Percentiles rank a stretch among this genome's conserved stretches.
Conservation (phyloP, 306 rosid species). For the Trifolium subterraneum region DNA sequence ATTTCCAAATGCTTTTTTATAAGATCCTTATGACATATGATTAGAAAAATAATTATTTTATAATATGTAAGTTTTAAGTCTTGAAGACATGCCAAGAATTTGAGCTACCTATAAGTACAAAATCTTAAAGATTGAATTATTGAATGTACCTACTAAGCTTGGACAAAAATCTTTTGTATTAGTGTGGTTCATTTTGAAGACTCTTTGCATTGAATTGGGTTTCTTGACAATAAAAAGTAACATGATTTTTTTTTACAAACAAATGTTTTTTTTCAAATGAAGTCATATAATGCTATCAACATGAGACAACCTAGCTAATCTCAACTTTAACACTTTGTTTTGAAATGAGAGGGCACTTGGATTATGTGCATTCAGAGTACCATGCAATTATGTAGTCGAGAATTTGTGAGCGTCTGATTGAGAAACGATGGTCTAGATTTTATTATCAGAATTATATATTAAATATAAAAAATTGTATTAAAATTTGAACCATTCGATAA, state of each 20-base stretch:
- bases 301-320: slow-evolving; percentile 37
- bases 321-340: slow-evolving; percentile 29
- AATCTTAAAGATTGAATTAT: slow-evolving; percentile 25
- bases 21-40: slow-evolving; percentile 25
- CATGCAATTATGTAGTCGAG: too few species aligned
- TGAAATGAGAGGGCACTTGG: too few species aligned
- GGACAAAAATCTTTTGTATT: slow-evolving; percentile 3
- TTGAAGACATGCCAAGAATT: slow-evolving; percentile 51
- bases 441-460: too few species aligned
- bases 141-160: slow-evolving; percentile 44
- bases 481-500: too few species aligned
- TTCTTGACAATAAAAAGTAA: slow-evolving; percentile 15
- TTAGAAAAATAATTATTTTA: slow-evolving; percentile 10
- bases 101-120: slow-evolving; percentile 39
- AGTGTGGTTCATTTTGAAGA: slow-evolving; percentile 22
- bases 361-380: too few species aligned
- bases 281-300: slow-evolving; percentile 42
- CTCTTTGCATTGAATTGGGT: slow-evolving; percentile 2
- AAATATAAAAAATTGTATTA: too few species aligned
- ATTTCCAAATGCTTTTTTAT: slow-evolving; percentile 47
- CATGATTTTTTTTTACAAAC: slow-evolving; percentile 7
- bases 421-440: too few species aligned
- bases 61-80: background rate
- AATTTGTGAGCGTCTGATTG: too few species aligned
- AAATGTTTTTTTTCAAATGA: slow-evolving; percentile 32